Evolutionary conservation across 169 alveolate genomes (phyloP), one percentile per base, ranked within the genome.

Genomic region (Plasmodium vivax): DNA sequence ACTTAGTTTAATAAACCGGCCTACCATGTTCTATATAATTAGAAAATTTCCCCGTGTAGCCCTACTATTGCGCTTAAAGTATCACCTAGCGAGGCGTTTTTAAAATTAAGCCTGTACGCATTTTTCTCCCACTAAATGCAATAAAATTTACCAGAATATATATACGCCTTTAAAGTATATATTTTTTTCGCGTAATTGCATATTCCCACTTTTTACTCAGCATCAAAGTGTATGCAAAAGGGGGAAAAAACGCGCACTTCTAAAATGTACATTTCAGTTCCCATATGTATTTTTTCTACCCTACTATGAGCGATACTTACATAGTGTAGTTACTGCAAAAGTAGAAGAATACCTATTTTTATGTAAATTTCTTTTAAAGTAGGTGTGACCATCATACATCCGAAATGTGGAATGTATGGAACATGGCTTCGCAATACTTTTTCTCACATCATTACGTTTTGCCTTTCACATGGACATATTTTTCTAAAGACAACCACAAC

Each of bases 331-430:
- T 68, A 16, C n/a, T 68, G 77, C 77, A 68, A 6, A 68, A 68
- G 23, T 62, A 19, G 6, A 79, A 41, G 45, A 75, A 75, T 38
- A 80, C n/a, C 34, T 32, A 43, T 45, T 80, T 80, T n/a, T 3
- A 45, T 38, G 85, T 80, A 23, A 45, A 38, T 19, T 80, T 43
- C 38, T 80, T 80, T 80, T 80, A 19, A 80, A 80, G 12, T 45
- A 36, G 36, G 30, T 23, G 71, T 80, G 45, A 80, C 58, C 41
- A 16, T 4, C 32, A 43, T 80, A 80, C 56, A 38, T 30, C 38
- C 41, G n/a, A 23, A 68, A 68, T 19, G 38, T 30, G 77, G 14
- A 27, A 68, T 68, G 77, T 3, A 19, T 68, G 32, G 77, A 68
- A 68, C 32, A 68, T 9, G 77, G 43, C 2, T 30, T 68, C n/a